phyloP scores from a whole-genome alignment of 139 green algal genomes.

The Chlorella sp. region DNA sequence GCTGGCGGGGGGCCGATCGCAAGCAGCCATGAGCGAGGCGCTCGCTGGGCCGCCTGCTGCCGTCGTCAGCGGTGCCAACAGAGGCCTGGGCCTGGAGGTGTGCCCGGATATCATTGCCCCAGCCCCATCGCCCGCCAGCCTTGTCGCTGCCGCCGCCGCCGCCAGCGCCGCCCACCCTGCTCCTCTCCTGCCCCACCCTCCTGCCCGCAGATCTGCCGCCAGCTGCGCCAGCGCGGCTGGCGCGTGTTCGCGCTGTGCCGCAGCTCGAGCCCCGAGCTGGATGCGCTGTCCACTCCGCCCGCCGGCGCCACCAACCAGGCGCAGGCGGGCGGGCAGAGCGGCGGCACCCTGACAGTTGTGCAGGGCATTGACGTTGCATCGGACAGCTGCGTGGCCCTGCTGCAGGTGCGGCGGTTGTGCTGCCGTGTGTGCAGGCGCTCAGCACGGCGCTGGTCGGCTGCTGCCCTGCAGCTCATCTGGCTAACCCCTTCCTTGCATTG shows the following conservation, averaged over 20 bases:
- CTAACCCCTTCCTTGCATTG: no score
- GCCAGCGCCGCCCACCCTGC: neutral
- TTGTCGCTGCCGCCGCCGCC: neutral
- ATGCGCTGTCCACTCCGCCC: neutral
- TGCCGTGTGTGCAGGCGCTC: no score
- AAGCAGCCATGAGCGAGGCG: no score
- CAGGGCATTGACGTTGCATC: slow-evolving; percentile 35
- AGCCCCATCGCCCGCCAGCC: neutral
- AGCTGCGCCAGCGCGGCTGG: slow-evolving; percentile 52
- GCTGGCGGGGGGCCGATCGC: no score
- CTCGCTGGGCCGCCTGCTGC: neutral
- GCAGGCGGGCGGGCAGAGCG: neutral
- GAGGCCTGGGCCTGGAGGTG: slow-evolving; percentile 59
- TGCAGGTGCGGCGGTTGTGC: neutral
- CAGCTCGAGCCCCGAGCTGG: slow-evolving; percentile 36
- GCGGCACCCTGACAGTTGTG: neutral
- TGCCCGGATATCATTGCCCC: neutral
- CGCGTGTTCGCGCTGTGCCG: slow-evolving; percentile 52
- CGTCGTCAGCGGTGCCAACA: slow-evolving; percentile 45
- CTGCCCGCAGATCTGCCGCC: slow-evolving; percentile 11
- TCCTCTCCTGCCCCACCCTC: neutral
- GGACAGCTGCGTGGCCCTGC: slow-evolving; percentile 5
- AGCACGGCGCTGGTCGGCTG: no score
- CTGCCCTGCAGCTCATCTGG: no score
- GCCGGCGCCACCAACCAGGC: neutral